Percentiles rank a stretch among this genome's conserved stretches.
These are phyloP conservation scores for Mycena olivaceomarginata DNA, from an alignment of 768 basidiomycete genomes.

Conservation along the genomic window DNA sequence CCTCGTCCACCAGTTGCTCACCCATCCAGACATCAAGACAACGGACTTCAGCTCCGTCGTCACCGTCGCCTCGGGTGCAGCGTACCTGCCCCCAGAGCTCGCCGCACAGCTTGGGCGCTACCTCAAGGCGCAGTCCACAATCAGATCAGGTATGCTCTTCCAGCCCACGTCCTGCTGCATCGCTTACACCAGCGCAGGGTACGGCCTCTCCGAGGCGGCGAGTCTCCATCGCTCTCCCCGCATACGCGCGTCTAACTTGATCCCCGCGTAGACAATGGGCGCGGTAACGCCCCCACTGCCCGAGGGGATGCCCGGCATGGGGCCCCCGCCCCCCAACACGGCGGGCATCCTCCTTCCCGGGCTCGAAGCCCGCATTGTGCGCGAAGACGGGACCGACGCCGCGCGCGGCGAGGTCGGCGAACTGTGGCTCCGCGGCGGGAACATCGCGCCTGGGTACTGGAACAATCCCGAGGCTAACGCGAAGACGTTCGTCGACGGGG, in stretches of 20 bases:
- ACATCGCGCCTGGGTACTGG: conserved; percentile 83
- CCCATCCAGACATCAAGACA: conserved; percentile 68
- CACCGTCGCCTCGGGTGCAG: conserved; percentile 72
- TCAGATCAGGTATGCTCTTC: conserved; percentile 66
- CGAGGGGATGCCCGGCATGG: conserved; percentile 63
- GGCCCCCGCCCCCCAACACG: conserved; percentile 38
- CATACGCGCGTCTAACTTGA: background rate
- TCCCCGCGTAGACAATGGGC: conserved; percentile 70
- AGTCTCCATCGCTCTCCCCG: conserved; percentile 47
- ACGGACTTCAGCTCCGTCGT: conserved; percentile 73
- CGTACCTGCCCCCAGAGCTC: conserved; percentile 79
- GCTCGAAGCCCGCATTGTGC: conserved; percentile 77
- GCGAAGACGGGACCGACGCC: conserved; percentile 75
- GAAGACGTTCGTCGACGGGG: conserved; percentile 82
- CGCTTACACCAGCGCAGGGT: conserved; percentile 62
- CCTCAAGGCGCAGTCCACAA: conserved; percentile 55
- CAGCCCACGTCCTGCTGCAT: background rate
- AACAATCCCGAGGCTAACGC: conserved; percentile 80
- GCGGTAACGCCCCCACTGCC: conserved; percentile 62
- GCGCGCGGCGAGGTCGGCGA: conserved; percentile 78
- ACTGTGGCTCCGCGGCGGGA: conserved; percentile 73
- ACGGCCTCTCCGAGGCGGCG: conserved; percentile 84
- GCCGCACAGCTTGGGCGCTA: conserved; percentile 61
- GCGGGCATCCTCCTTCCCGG: conserved; percentile 79
- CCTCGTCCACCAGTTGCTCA: conserved; percentile 77